Percentiles rank a stretch among this genome's conserved stretches.
These are phyloP conservation scores for Obba rivulosa DNA, from an alignment of 768 basidiomycete species.

Conservation along the genomic window DNA sequence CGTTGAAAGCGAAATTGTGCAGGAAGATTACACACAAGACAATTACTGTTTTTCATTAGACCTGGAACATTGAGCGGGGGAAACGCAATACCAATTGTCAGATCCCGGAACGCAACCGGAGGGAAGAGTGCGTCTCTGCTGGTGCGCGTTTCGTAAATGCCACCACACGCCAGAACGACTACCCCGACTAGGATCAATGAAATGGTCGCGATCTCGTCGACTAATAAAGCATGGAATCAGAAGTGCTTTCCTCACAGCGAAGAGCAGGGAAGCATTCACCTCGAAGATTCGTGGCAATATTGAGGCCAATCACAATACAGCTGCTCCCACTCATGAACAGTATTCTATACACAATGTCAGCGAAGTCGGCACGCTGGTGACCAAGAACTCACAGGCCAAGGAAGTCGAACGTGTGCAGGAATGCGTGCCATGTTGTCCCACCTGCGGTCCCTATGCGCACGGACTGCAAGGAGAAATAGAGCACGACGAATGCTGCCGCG, in stretches of 20 bases:
- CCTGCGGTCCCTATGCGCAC: conserved; percentile 42
- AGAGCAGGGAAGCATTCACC: conserved; percentile 43
- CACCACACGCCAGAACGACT: conserved; percentile 50
- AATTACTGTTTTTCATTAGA: conserved; percentile 39
- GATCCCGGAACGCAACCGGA: conserved; percentile 50
- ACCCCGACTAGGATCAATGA: conserved; percentile 53
- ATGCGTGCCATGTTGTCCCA: conserved; percentile 50
- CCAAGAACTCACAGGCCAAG: conserved; percentile 57
- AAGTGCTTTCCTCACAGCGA: conserved; percentile 5
- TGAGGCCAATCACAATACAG: conserved; percentile 73
- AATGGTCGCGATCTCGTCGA: conserved; percentile 59
- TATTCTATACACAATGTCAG: conserved; percentile 36
- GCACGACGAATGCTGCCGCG: conserved; percentile 49
- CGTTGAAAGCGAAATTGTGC: conserved; percentile 78
- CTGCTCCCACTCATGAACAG: conserved; percentile 74
- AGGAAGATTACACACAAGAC: conserved; percentile 69
- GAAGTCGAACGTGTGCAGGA: conserved; percentile 66
- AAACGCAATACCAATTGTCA: conserved; percentile 49
- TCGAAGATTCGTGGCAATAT: conserved; percentile 60
- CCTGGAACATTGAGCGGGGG: conserved; percentile 1
- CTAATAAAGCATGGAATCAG: conserved; percentile 33
- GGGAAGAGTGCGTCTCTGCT: conserved; percentile 71
- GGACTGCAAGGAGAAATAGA: conserved; percentile 54
- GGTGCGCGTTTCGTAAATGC: conserved; percentile 63
- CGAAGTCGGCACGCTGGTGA: not conserved